Evolutionary conservation across 805 yeast genomes (phyloP), one percentile per base, ranked within the genome.

Genomic region (Yueomyces sinensis): DNA sequence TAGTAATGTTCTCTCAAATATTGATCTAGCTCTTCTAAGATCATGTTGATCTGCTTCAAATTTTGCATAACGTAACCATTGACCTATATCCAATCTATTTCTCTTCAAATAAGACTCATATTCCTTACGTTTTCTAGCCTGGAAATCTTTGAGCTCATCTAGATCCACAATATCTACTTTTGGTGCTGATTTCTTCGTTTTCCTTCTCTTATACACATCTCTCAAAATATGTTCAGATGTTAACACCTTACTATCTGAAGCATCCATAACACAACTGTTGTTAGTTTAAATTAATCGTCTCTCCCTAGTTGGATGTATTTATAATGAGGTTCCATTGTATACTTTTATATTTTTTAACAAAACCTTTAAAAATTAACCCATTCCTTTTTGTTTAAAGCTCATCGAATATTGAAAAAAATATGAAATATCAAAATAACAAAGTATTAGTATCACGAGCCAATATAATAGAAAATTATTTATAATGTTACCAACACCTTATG

Each of bases 21-120:
- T 65, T 0, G 95, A 82, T 36, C 97, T 63, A 0, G 94, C 94
- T 17, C 96, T 63, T 15, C 71, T 65, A 40, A 71, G 65, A 48
- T 89, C 94, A 39, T 74, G 78, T 45, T 82, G 89, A 4, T 79
- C 80, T 4, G 76, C 54, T 56, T 89, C 98, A 72, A 86, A 83
- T 38, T 70, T 71, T 0, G 95, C 97, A 54, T 89, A 91, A 37
- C 95, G 64, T 52, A 83, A 66, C 95, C 97, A 91, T 52, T 86
- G 94, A 2, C 83, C 79, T 47, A 71, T 66, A 48, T 84, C 86
- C 25, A 79, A 69, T 39, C 94, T 62, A 52, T 89, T 89, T 44
- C 91, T 69, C 45, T 91, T 73, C 35, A 91, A 59, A n/a, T 87
- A 93, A 43, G 76, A 76, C 57, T 91, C 97, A 52, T 65, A 89